These are phyloP conservation scores for Cyberlindnera amylophila DNA, from an alignment of 805 yeast genomes.

Conservation along the genomic window DNA sequence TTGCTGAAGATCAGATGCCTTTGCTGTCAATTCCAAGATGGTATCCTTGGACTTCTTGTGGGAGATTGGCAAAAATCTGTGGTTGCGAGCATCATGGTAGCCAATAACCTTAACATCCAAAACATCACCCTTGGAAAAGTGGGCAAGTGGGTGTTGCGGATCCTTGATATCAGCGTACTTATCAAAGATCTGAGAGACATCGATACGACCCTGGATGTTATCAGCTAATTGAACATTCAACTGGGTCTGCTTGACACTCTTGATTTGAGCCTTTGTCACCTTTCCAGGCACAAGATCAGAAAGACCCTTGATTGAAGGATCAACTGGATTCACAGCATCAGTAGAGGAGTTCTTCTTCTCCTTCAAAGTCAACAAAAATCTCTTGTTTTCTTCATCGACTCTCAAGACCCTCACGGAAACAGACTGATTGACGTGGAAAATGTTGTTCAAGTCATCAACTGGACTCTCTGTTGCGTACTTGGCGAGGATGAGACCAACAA, in stretches of 20 bases:
- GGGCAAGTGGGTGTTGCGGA: slow-evolving; percentile 51
- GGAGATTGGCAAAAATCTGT: slow-evolving; percentile 62
- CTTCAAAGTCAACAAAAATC: slow-evolving; percentile 66
- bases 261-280: slow-evolving; percentile 55
- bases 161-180: slow-evolving; percentile 51
- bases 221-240: slow-evolving; percentile 74
- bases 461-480: slow-evolving; percentile 58
- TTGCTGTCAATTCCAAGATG: slow-evolving; percentile 62
- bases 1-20: slow-evolving; percentile 37
- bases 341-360: slow-evolving; percentile 29
- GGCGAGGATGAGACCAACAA: slow-evolving; percentile 81
- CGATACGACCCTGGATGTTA: slow-evolving; percentile 75
- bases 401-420: slow-evolving; percentile 63
- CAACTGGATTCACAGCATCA: slow-evolving; percentile 55
- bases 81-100: slow-evolving; percentile 65
- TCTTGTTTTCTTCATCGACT: slow-evolving; percentile 61
- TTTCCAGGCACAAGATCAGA: slow-evolving; percentile 59
- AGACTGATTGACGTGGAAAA: slow-evolving; percentile 65
- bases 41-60: slow-evolving; percentile 52
- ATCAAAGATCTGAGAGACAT: slow-evolving; percentile 66
- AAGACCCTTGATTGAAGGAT: slow-evolving; percentile 41
- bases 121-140: slow-evolving; percentile 54
- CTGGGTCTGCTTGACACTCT: slow-evolving; percentile 65
- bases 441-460: slow-evolving; percentile 48
- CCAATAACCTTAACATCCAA: slow-evolving; percentile 71